Percentiles rank a stretch among this genome's conserved stretches.
phyloP scores from a whole-genome alignment of 176 grass and related monocot species.

The Phoenix roebelenii region DNA sequence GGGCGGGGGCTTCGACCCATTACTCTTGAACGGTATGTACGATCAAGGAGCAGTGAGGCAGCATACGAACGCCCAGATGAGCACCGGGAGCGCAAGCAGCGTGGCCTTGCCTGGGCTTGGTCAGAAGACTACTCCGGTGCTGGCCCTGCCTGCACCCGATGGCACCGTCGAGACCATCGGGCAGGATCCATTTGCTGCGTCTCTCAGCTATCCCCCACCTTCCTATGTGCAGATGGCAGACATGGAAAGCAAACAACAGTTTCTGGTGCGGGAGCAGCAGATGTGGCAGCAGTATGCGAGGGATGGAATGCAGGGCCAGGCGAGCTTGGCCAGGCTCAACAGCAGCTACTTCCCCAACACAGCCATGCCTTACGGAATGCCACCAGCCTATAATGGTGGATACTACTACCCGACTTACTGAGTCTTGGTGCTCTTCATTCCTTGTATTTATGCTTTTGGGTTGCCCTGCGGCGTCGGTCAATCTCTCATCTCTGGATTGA shows the following conservation, averaged over 20 bases:
- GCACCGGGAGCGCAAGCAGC: conserved; percentile 60
- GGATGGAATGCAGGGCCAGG: conserved; percentile 53
- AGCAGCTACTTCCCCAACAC: conserved; percentile 24
- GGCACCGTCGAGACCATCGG: conserved; percentile 26
- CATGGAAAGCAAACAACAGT: conserved; percentile 66
- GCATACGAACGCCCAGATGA: conserved; percentile 32
- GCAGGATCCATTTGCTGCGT: conserved; percentile 70
- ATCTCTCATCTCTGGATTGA: too few species aligned
- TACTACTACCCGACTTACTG: conserved; percentile 37
- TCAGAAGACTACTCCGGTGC: conserved; percentile 13
- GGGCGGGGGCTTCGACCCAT: conserved; percentile 53
- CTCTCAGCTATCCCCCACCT: conserved; percentile 49
- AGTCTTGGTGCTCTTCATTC: neutral
- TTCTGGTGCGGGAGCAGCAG: conserved; percentile 60
- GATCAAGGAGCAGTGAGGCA: conserved; percentile 50
- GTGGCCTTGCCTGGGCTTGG: conserved; percentile 29
- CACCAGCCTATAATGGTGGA: conserved; percentile 33
- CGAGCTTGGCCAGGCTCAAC: conserved; percentile 23
- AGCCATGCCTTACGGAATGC: conserved; percentile 35
- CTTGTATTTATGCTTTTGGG: too few species aligned
- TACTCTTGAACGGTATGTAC: conserved; percentile 73
- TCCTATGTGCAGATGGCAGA: conserved; percentile 83
- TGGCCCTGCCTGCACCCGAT: conserved; percentile 53
- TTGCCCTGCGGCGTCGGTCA: too few species aligned
- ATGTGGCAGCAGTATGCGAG: conserved; percentile 65